Conservation (phyloP, 208 protist species). For the Crithidia sp. region DNA sequence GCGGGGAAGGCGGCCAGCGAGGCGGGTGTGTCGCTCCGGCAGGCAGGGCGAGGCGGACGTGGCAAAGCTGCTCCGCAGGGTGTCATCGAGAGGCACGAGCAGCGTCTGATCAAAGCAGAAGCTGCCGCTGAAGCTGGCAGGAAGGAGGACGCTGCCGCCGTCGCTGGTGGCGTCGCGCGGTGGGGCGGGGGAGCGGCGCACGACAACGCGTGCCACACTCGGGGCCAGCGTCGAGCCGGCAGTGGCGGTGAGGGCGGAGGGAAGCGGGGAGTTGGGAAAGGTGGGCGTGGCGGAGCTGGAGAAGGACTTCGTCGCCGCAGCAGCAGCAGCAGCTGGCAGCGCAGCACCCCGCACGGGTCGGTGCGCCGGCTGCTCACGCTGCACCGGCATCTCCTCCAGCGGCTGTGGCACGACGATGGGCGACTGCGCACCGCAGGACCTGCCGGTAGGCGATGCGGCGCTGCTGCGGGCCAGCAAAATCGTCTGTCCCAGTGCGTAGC, state of each 20-base stretch:
- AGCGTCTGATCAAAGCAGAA: conserved; percentile 45
- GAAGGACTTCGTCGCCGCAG: background rate
- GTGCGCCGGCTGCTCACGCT: conserved; percentile 14
- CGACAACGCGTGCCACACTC: conserved; percentile 28
- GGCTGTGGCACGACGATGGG: conserved; percentile 26
- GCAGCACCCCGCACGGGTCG: conserved; percentile 19
- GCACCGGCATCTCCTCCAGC: conserved; percentile 6
- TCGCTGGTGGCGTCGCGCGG: conserved; percentile 3
- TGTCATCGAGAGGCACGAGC: conserved; percentile 36
- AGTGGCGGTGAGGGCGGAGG: conserved; percentile 1
- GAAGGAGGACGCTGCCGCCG: conserved; percentile 6
- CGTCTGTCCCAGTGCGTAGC: conserved; percentile 49
- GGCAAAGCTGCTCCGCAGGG: conserved; percentile 2
- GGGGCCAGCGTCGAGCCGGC: conserved; percentile 15
- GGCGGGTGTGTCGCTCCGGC: background rate
- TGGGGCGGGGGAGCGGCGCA: conserved; percentile 32
- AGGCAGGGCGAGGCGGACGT: conserved; percentile 14
- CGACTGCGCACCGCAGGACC: conserved; percentile 7
- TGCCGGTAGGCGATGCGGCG: background rate
- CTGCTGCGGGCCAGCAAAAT: conserved; percentile 51
- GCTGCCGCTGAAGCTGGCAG: conserved; percentile 30
- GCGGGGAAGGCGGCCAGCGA: too few species aligned
- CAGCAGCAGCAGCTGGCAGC: conserved; percentile 4
- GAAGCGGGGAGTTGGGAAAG: conserved; percentile 11
- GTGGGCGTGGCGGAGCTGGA: background rate